Conservation (phyloP, 306 rosid genomes). For the Cercis canadensis region DNA sequence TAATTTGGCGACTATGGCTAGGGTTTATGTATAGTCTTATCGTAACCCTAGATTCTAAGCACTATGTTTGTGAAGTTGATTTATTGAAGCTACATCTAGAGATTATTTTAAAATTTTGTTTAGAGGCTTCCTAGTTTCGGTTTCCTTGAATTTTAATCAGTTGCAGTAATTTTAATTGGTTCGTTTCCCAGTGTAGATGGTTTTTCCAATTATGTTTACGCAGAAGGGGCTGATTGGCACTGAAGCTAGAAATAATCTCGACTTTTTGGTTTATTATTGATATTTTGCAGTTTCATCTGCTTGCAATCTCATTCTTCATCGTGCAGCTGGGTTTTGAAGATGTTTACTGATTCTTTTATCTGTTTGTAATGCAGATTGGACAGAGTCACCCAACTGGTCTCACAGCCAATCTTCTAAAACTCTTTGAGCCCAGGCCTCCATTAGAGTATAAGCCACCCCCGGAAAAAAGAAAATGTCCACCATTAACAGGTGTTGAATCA, state of each 20-base stretch:
- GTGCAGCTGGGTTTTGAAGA: background rate
- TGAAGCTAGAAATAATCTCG: background rate
- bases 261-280: background rate
- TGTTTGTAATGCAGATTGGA: slow-evolving; percentile 73
- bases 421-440: slow-evolving; percentile 98
- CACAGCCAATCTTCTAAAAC: slow-evolving; percentile 82
- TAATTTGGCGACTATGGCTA: slow-evolving; percentile 16
- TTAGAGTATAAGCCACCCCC: slow-evolving; percentile 96
- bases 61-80: too few species aligned
- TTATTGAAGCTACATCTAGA: too few species aligned
- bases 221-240: background rate
- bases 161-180: background rate
- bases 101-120: too few species aligned
- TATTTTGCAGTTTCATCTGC: background rate
- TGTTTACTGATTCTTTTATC: background rate
- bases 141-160: background rate
- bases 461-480: slow-evolving; percentile 91
- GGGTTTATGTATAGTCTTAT: slow-evolving; percentile 39
- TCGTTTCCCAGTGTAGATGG: background rate
- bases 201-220: background rate
- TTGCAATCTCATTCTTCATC: background rate
- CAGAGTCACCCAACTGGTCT: slow-evolving; percentile 99
- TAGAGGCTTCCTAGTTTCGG: too few species aligned
- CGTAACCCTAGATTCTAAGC: background rate
- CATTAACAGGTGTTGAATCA: slow-evolving; percentile 65